Percentiles rank a stretch among this genome's conserved stretches.
phyloP scores from a whole-genome alignment of 208 protist species.

The Wallacemonas rigidus region DNA sequence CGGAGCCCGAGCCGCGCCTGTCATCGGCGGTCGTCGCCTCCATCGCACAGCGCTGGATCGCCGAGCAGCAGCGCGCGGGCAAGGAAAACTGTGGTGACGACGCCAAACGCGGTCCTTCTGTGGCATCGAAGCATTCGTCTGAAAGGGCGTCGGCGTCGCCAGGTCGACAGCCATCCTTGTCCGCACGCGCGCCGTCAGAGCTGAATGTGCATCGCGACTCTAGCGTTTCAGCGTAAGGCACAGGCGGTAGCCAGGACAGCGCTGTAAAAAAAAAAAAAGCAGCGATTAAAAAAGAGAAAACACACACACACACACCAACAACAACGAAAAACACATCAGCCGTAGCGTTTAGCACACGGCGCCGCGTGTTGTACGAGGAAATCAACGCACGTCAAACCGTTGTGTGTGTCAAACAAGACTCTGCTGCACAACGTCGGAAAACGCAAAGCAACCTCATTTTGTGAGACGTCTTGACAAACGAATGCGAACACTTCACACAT shows the following conservation, averaged over 20 bases:
- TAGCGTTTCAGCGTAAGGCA: neutral
- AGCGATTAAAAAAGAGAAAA: neutral
- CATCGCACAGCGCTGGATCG: conserved; percentile 17
- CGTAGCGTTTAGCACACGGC: too few species aligned
- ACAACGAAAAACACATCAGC: too few species aligned
- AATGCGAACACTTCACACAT: neutral
- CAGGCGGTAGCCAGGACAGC: conserved; percentile 13
- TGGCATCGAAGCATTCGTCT: neutral
- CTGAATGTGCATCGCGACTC: conserved; percentile 2
- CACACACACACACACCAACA: neutral
- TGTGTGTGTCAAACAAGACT: too few species aligned
- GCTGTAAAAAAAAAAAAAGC: conserved; percentile 13
- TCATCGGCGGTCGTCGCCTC: conserved; percentile 11
- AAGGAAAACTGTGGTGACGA: conserved; percentile 11
- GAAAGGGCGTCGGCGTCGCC: conserved; percentile 2
- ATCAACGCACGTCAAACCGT: too few species aligned
- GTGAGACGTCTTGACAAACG: too few species aligned
- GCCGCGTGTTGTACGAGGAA: too few species aligned
- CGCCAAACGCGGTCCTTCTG: neutral
- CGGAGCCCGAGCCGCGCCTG: conserved; percentile 12
- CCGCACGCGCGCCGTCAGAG: conserved; percentile 12
- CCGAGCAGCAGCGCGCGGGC: conserved; percentile 8
- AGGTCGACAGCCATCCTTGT: conserved; percentile 11
- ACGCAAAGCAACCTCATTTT: too few species aligned
- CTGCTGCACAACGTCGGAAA: too few species aligned